Evolutionary conservation across 306 rosid species (phyloP), one percentile per base, ranked within the genome.

Genomic region (Nissolia schottii): DNA sequence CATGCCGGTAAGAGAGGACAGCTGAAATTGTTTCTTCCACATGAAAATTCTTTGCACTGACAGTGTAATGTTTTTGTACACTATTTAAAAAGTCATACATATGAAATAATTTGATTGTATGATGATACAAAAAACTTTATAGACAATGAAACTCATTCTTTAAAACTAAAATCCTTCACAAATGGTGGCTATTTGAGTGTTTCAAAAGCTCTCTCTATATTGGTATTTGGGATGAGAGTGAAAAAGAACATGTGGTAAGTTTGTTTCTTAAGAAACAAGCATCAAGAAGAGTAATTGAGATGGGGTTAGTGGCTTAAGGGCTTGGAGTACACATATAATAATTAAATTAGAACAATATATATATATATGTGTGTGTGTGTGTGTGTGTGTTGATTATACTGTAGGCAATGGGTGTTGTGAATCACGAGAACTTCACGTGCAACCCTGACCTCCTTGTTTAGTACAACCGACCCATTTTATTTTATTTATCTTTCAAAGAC

Each of bases 371-470:
- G n/a, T n/a, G n/a, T n/a, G n/a, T n/a, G n/a, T n/a, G n/a, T n/a
- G n/a, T n/a, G n/a, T n/a, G n/a, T 22, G 50, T 82, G 86, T 85
- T 54, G 79, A 87, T 89, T 84, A 54, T 67, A 55, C 50, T 82
- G 70, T 67, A 83, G 93, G 96, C 85, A 93, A 89, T 76, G 87
- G 16, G 50, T 86, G 64, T 79, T 87, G 97, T 79, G 90, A 87
- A 90, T 79, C 90, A 89, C 94, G 79, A 91, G 89, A 86, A 71
- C 79, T 89, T 87, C 98, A 89, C 97, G 97, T 91, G 98, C 92
- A 85, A 86, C 68, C 77, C 90, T 90, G 93, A 83, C 88, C 65
- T 83, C 69, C 75, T 81, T 80, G 87, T 78, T 83, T 70, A 75
- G 75, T 61, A 85, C 79, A 80, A 72, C 85, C 82, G 78, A 73